These are phyloP conservation scores for Zostera marina DNA, from an alignment of 116 monocot genomes.

Conservation along the genomic window DNA sequence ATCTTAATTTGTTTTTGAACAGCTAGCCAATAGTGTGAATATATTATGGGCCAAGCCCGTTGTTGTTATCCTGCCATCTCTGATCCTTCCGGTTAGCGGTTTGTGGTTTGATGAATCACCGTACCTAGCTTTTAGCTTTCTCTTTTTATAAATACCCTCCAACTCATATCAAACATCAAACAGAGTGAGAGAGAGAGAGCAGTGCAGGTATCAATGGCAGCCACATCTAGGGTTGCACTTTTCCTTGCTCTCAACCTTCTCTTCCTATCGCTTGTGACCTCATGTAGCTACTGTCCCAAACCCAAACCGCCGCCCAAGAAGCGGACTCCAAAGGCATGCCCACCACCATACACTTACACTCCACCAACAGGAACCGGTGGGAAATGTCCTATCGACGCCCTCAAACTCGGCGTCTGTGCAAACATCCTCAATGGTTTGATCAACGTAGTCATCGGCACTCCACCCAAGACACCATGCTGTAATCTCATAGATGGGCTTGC, in stretches of 20 bases:
- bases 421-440: constrained; percentile 34
- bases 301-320: constrained; percentile 9
- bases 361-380: not conserved
- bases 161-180: not conserved
- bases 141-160: not conserved
- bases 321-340: not conserved
- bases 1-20: no score
- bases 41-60: no score
- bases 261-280: constrained; percentile 20
- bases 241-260: constrained; percentile 33
- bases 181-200: not conserved
- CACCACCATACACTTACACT: not conserved
- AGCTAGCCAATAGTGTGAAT: no score
- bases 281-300: constrained; percentile 7
- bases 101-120: no score
- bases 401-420: constrained; percentile 53
- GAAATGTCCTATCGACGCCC: constrained; percentile 27
- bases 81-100: no score
- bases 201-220: constrained; percentile 12
- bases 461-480: constrained; percentile 24
- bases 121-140: no score
- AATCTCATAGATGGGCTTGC: constrained; percentile 5
- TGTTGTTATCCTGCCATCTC: no score
- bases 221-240: constrained; percentile 16
- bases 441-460: constrained; percentile 26